These are phyloP conservation scores for Coccinonectria pachysandricola DNA, from an alignment of 2,329 filamentous ascomycete genomes.

Conservation along the genomic window DNA sequence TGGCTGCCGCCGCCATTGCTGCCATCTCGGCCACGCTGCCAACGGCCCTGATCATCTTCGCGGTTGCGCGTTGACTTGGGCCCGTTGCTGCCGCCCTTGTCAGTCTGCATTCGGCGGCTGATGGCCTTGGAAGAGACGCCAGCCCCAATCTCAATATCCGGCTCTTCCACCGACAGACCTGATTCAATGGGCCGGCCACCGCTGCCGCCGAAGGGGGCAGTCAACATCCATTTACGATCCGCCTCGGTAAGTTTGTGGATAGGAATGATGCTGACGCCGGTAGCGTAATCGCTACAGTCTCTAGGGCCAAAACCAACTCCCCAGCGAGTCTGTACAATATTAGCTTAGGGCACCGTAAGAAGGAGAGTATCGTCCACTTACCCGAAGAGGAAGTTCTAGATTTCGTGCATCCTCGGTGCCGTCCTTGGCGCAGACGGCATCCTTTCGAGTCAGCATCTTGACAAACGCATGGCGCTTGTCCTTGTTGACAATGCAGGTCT, in stretches of 20 bases:
- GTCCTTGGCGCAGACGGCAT: conserved; percentile 74
- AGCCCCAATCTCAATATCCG: conserved; percentile 95
- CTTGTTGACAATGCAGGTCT: conserved; percentile 96
- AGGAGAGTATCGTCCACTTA: conserved; percentile 37
- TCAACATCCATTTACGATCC: conserved; percentile 94
- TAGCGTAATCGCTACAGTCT: conserved; percentile 93
- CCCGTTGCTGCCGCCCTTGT: conserved; percentile 54
- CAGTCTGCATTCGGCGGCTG: conserved; percentile 58
- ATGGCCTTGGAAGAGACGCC: conserved; percentile 92
- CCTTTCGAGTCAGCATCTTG: conserved; percentile 87
- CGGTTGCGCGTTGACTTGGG: conserved; percentile 49
- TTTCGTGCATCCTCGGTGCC: conserved; percentile 75
- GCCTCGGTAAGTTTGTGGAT: conserved; percentile 89
- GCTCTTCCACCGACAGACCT: conserved; percentile 88
- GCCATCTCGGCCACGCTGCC: conserved; percentile 24
- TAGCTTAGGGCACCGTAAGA: too few relatives aligned
- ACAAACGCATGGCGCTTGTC: conserved; percentile 98
- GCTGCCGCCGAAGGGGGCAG: conserved; percentile 84
- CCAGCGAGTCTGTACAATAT: conserved; percentile 68
- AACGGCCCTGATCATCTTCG: conserved; percentile 25
- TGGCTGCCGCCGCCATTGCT: conserved; percentile 11
- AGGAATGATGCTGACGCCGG: conserved; percentile 85
- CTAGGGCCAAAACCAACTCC: conserved; percentile 94
- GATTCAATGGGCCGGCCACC: conserved; percentile 71
- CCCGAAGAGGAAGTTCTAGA: conserved; percentile 61